Percentiles rank a stretch among this genome's conserved stretches.
phyloP scores from a whole-genome alignment of 1,284 basidiomycete genomes.

The Boletus subluridellus region DNA sequence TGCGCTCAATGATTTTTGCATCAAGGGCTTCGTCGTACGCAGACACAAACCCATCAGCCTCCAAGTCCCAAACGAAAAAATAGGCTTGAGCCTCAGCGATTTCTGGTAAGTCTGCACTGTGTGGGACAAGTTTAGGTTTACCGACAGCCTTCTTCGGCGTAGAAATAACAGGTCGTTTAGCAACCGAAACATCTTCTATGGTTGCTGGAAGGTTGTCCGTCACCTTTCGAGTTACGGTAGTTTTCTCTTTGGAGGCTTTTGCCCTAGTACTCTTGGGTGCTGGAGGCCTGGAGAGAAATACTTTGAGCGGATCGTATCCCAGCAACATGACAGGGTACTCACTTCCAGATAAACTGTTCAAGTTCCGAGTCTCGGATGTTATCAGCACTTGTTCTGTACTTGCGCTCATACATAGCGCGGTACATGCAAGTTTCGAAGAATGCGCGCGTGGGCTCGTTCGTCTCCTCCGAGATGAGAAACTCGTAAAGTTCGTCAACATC shows the following conservation, averaged over 20 bases:
- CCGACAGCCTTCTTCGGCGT: constrained; percentile 13
- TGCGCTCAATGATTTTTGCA: constrained; percentile 63
- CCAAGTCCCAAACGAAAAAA: constrained; percentile 74
- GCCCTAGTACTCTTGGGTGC: constrained; percentile 27
- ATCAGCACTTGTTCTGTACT: constrained; percentile 73
- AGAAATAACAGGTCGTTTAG: constrained; percentile 9
- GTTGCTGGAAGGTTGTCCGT: constrained; percentile 10
- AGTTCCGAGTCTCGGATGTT: constrained; percentile 64
- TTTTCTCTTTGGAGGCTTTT: constrained; percentile 24
- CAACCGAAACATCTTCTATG: not conserved
- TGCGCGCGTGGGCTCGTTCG: constrained; percentile 78
- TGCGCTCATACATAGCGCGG: constrained; percentile 92
- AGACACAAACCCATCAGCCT: constrained; percentile 61
- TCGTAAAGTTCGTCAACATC: constrained; percentile 80
- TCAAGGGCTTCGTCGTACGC: constrained; percentile 65
- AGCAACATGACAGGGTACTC: constrained; percentile 31
- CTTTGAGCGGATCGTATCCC: constrained; percentile 23
- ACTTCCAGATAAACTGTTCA: constrained; percentile 77
- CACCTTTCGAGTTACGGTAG: constrained; percentile 14
- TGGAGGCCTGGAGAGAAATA: constrained; percentile 38
- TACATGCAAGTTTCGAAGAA: constrained; percentile 94
- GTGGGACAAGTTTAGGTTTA: constrained; percentile 17
- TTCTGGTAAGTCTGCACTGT: constrained; percentile 25
- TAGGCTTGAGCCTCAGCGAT: constrained; percentile 48
- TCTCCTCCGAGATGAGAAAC: constrained; percentile 69